Percentiles rank a stretch among this genome's conserved stretches.
Evolutionary conservation across 2,329 filamentous ascomycete species (phyloP).

Genomic region (Setomelanomma holmii): DNA sequence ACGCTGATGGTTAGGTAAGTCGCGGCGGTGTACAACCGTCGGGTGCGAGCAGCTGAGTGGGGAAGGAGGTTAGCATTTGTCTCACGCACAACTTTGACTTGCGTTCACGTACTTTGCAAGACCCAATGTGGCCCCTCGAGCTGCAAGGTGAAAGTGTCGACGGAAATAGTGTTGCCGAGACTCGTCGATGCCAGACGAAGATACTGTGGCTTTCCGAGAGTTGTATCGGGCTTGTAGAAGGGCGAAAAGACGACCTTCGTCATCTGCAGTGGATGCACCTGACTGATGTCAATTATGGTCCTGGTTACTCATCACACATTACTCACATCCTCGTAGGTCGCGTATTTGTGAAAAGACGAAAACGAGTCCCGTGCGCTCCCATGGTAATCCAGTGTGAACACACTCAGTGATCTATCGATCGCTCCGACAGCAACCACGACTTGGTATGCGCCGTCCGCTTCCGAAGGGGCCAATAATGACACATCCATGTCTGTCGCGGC

Average conservation of each 20-base stretch:
- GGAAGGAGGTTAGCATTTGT: not conserved
- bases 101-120: slow-evolving; percentile 55
- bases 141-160: slow-evolving; percentile 77
- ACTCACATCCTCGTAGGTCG: slow-evolving; percentile 61
- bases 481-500: slow-evolving; percentile 82
- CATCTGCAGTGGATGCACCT: slow-evolving; percentile 61
- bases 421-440: slow-evolving; percentile 81
- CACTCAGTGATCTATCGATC: slow-evolving; percentile 77
- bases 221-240: slow-evolving; percentile 49
- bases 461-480: slow-evolving; percentile 66
- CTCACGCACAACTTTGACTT: not conserved
- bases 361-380: slow-evolving; percentile 53
- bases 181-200: slow-evolving; percentile 83
- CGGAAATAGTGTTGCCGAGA: slow-evolving; percentile 78
- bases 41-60: slow-evolving; percentile 54
- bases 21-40: slow-evolving; percentile 59
- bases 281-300: slow-evolving; percentile 21
- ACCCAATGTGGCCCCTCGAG: slow-evolving; percentile 69
- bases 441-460: slow-evolving; percentile 71
- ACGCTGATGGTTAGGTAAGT: slow-evolving; percentile 64
- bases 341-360: slow-evolving; percentile 58
- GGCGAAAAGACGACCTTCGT: slow-evolving; percentile 60
- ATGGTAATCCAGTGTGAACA: slow-evolving; percentile 80
- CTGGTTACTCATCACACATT: not conserved
- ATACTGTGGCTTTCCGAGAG: slow-evolving; percentile 57